Evolutionary conservation across 1,284 basidiomycete genomes (phyloP).

Genomic region (Melampsora medusae): DNA sequence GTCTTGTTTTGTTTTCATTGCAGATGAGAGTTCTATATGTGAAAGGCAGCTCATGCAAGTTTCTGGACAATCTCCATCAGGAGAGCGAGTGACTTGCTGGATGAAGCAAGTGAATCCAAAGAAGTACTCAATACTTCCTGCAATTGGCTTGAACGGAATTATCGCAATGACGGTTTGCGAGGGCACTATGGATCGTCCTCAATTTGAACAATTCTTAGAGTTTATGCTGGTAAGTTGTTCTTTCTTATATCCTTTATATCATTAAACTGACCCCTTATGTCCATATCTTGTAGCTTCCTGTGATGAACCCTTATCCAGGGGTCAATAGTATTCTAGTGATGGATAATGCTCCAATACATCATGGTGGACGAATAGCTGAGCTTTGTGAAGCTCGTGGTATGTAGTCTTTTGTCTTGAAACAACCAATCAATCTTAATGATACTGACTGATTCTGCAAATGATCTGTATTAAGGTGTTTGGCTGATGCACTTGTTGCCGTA

Average conservation of each 20-base stretch:
- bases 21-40: constrained; percentile 19
- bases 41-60: not conserved
- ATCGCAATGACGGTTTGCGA: not conserved
- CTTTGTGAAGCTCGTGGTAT: not conserved
- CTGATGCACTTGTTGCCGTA: too few relatives aligned
- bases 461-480: not conserved
- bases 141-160: constrained; percentile 1
- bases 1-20: not conserved
- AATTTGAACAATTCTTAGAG: constrained; percentile 25
- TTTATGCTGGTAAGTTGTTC: constrained; percentile 1
- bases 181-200: not conserved
- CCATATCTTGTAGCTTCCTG: not conserved
- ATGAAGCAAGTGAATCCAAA: not conserved
- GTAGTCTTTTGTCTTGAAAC: not conserved
- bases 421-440: too few relatives aligned
- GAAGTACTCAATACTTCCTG: constrained; percentile 2
- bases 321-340: too few relatives aligned
- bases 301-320: not conserved
- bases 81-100: not conserved
- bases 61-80: not conserved
- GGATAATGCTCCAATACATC: not conserved
- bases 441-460: too few relatives aligned
- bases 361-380: not conserved
- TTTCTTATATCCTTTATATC: not conserved
- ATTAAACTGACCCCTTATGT: not conserved